Conservation (phyloP, 208 protist genomes). For the Pavlovales sp. region DNA sequence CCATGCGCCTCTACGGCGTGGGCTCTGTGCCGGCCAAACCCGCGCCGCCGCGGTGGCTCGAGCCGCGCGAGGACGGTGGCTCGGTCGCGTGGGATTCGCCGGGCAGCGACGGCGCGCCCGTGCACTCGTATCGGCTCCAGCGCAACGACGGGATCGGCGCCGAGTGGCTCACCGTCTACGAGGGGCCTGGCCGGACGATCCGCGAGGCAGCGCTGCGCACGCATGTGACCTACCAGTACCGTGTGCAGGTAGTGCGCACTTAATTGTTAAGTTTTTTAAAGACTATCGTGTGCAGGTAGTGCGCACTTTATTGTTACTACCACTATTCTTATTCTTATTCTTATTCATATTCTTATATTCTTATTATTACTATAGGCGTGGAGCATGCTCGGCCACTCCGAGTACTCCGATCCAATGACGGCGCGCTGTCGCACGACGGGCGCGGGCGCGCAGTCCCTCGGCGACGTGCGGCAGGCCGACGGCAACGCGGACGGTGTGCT, state of each 20-base stretch:
- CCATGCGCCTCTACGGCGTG: not conserved
- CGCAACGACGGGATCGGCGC: not conserved
- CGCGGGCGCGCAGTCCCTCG: not conserved
- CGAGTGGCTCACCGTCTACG: not conserved
- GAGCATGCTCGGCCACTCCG: not conserved
- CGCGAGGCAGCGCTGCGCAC: not conserved
- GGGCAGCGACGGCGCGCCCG: too few relatives aligned
- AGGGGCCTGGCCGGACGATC: not conserved
- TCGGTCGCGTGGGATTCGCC: not conserved
- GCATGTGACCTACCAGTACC: not conserved
- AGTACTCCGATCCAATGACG: not conserved
- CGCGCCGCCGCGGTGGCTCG: not conserved
- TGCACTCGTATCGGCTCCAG: not conserved
- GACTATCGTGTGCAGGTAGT: too few relatives aligned
- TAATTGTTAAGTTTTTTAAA: too few relatives aligned
- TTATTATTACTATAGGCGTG: too few relatives aligned
- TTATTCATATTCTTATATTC: too few relatives aligned
- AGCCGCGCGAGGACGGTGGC: not conserved
- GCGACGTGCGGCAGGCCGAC: not conserved
- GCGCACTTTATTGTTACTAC: too few relatives aligned
- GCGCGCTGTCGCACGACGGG: not conserved
- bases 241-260: too few relatives aligned
- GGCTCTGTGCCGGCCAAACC: not conserved
- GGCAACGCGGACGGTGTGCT: not conserved
- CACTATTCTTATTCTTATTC: too few relatives aligned